Conservation (phyloP, 495 filamentous ascomycete species). For the Cercophora newfieldiana region DNA sequence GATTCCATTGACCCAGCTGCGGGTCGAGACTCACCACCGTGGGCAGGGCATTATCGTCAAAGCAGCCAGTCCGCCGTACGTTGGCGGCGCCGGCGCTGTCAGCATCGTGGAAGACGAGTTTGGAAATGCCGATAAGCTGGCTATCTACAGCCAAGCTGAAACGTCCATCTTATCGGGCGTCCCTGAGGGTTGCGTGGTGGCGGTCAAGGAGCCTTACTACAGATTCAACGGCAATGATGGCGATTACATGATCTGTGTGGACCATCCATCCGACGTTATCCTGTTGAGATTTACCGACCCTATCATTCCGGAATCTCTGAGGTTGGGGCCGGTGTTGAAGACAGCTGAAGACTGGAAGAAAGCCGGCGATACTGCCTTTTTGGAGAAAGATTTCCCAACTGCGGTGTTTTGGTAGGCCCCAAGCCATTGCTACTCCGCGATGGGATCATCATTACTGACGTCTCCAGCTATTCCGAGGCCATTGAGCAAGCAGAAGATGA, state of each 20-base stretch:
- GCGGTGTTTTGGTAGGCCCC: constrained; percentile 38
- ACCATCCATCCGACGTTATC: constrained; percentile 52
- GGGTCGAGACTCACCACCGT: constrained; percentile 53
- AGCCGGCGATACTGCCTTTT: constrained; percentile 36
- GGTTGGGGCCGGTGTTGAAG: constrained; percentile 31
- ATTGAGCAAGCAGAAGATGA: constrained; percentile 24
- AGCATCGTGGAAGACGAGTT: constrained; percentile 54
- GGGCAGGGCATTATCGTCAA: constrained; percentile 46
- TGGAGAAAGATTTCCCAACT: constrained; percentile 37
- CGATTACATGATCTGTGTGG: constrained; percentile 51
- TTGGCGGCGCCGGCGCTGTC: constrained; percentile 42
- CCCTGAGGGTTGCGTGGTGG: constrained; percentile 37
- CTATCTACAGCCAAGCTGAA: constrained; percentile 47
- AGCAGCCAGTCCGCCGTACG: constrained; percentile 41
- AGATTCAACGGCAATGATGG: constrained; percentile 42
- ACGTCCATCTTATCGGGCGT: constrained; percentile 37
- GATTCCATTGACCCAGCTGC: constrained; percentile 39
- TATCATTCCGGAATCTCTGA: constrained; percentile 32
- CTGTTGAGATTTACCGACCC: constrained; percentile 27
- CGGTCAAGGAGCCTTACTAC: constrained; percentile 57
- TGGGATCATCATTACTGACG: background rate
- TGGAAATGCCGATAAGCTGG: constrained; percentile 45
- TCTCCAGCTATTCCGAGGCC: constrained; percentile 36
- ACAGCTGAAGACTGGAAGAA: constrained; percentile 36
- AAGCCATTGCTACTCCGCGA: background rate